Conservation (phyloP, 352 stramenopile genomes). For the Phytophthora citrophthora region DNA sequence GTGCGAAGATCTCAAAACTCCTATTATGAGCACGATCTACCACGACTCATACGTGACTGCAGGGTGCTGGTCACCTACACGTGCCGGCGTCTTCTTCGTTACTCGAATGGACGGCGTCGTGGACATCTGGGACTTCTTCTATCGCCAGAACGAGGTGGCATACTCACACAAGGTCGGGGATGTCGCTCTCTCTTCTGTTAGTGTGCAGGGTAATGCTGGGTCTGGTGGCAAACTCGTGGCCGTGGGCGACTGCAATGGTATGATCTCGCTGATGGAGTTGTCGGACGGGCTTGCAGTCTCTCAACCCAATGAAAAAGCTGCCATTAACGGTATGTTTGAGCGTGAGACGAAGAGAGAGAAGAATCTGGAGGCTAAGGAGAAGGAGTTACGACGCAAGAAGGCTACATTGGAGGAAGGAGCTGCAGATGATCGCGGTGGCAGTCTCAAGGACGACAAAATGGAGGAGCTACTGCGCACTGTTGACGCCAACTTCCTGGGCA, state of each 20-base stretch:
- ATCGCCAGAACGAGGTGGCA: conserved; percentile 96
- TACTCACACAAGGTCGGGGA: conserved; percentile 98
- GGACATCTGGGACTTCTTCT: conserved; percentile 98
- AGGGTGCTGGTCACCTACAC: conserved; percentile 96
- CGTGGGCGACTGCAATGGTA: conserved; percentile 95
- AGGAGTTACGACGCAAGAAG: conserved; percentile 88
- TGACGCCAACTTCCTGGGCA: conserved; percentile 94
- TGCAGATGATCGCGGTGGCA: conserved; percentile 61
- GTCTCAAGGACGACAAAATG: conserved; percentile 93
- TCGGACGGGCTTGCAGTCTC: conserved; percentile 92
- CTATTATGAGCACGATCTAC: conserved; percentile 98
- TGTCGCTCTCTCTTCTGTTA: conserved; percentile 91
- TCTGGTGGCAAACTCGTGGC: conserved; percentile 93
- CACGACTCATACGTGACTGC: conserved; percentile 96
- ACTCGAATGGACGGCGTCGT: conserved; percentile 97
- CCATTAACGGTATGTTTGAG: conserved; percentile 97
- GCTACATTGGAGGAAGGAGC: conserved; percentile 85
- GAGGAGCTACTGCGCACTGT: conserved; percentile 93
- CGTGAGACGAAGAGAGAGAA: conserved; percentile 97
- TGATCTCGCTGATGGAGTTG: conserved; percentile 96
- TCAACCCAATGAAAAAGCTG: conserved; percentile 94
- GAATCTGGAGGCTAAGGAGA: conserved; percentile 92
- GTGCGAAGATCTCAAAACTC: conserved; percentile 97
- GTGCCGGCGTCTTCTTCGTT: conserved; percentile 97
- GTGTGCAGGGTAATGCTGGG: conserved; percentile 92